These are phyloP conservation scores for Kuraishia floccosa DNA, from an alignment of 805 yeast genomes.

Conservation along the genomic window DNA sequence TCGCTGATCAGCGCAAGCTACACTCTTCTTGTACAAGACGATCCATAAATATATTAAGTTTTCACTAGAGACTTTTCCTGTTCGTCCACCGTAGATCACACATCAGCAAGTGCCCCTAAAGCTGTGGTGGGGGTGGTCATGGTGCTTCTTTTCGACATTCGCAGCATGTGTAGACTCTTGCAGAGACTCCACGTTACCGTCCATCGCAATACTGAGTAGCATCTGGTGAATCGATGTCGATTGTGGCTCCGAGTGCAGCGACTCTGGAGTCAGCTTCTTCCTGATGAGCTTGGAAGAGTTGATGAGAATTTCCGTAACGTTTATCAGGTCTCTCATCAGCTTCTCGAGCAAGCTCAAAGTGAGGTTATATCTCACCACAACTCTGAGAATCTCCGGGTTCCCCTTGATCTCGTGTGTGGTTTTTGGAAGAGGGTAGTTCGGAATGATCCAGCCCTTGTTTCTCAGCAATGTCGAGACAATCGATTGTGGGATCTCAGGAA, in stretches of 20 bases:
- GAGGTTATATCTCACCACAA: slow-evolving; percentile 69
- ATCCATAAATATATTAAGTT: too few species aligned
- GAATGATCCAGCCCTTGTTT: slow-evolving; percentile 76
- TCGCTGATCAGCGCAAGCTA: slow-evolving; percentile 38
- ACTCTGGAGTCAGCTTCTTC: slow-evolving; percentile 12
- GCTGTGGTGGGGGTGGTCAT: slow-evolving; percentile 10
- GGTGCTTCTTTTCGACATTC: slow-evolving; percentile 9
- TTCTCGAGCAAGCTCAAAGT: slow-evolving; percentile 49
- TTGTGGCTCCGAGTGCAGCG: slow-evolving; percentile 15
- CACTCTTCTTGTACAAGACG: too few species aligned
- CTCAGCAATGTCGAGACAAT: slow-evolving; percentile 63
- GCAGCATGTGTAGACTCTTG: too few species aligned
- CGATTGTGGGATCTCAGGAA: slow-evolving; percentile 78
- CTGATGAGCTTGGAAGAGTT: slow-evolving; percentile 32
- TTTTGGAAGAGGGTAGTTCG: slow-evolving; percentile 74
- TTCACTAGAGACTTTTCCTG: too few species aligned
- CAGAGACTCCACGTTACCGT: slow-evolving; percentile 32
- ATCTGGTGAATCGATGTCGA: slow-evolving; percentile 30
- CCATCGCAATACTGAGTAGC: slow-evolving; percentile 42
- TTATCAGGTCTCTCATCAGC: slow-evolving; percentile 49
- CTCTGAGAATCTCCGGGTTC: slow-evolving; percentile 62
- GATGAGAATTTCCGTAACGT: slow-evolving; percentile 39
- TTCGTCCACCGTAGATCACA: too few species aligned
- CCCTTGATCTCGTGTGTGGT: slow-evolving; percentile 25
- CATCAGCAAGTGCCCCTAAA: slow-evolving; percentile 22